Conservation (phyloP, 306 rosid species). For the Nissolia schottii region DNA sequence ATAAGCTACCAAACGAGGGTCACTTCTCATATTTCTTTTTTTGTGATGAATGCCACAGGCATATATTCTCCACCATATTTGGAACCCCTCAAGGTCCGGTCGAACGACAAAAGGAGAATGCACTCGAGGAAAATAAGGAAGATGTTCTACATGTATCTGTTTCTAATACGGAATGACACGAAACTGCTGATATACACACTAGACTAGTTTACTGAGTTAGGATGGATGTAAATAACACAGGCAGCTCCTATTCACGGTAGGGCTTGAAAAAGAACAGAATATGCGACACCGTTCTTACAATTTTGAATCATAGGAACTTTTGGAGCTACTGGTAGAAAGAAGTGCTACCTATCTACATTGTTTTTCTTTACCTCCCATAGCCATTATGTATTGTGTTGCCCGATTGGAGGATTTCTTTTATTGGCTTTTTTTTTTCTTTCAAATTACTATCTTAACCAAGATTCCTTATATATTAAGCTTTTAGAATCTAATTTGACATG, state of each 20-base stretch:
- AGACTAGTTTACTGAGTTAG: background rate
- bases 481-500: background rate
- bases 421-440: background rate
- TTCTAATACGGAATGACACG: conserved; percentile 33
- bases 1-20: conserved; percentile 84
- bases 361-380: background rate
- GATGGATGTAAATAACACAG: conserved; percentile 64
- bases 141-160: conserved; percentile 22
- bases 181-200: conserved; percentile 2
- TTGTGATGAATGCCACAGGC: conserved; percentile 78
- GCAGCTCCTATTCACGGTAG: conserved; percentile 33
- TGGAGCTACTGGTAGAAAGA: conserved; percentile 22
- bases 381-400: background rate
- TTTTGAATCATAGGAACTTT: conserved; percentile 29
- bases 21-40: conserved; percentile 82
- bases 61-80: conserved; percentile 64
- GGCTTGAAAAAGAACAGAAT: conserved; percentile 34
- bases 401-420: background rate
- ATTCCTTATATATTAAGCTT: background rate
- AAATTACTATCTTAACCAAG: background rate
- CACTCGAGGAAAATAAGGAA: conserved; percentile 32
- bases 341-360: background rate
- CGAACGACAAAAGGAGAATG: conserved; percentile 31
- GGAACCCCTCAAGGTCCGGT: conserved; percentile 76
- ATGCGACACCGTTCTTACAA: background rate